Percentiles rank a stretch among this genome's conserved stretches.
Evolutionary conservation across 257 asterid genomes (phyloP).

Genomic region (Plantago major): DNA sequence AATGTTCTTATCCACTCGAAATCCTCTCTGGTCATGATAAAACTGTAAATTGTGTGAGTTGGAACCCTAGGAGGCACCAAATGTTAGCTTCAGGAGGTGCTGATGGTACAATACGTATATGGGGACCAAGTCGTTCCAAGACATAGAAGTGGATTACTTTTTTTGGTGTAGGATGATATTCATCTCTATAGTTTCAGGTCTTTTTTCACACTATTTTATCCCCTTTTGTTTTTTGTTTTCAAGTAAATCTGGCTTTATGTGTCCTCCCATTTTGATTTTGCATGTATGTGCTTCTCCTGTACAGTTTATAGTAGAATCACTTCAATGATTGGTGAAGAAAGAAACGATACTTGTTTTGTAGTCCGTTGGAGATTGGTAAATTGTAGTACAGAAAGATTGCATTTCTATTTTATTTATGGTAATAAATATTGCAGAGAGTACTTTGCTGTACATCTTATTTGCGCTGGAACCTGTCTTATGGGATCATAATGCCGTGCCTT

Average conservation of each 20-base stretch:
- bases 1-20: slow-evolving; percentile 58
- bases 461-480: too few species aligned
- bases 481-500: too few species aligned
- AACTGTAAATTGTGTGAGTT: slow-evolving; percentile 89
- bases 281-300: slow-evolving; percentile 2
- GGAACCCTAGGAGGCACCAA: slow-evolving; percentile 69
- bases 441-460: too few species aligned
- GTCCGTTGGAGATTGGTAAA: neutral
- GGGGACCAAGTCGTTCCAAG: slow-evolving; percentile 65
- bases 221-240: neutral
- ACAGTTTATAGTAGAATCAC: slow-evolving; percentile 6
- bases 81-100: slow-evolving; percentile 95
- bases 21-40: slow-evolving; percentile 63
- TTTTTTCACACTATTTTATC: neutral
- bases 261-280: slow-evolving; percentile 2
- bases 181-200: slow-evolving; percentile 22
- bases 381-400: slow-evolving; percentile 2
- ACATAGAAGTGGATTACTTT: slow-evolving; percentile 20
- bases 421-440: too few species aligned
- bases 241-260: slow-evolving; percentile 13
- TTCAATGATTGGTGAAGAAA: neutral
- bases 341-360: neutral
- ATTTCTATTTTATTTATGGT: too few species aligned
- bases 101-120: slow-evolving; percentile 80
- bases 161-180: slow-evolving; percentile 5